These are phyloP conservation scores for Hypoxylon sp. DNA, from an alignment of 2,329 filamentous ascomycete genomes.

Conservation along the genomic window DNA sequence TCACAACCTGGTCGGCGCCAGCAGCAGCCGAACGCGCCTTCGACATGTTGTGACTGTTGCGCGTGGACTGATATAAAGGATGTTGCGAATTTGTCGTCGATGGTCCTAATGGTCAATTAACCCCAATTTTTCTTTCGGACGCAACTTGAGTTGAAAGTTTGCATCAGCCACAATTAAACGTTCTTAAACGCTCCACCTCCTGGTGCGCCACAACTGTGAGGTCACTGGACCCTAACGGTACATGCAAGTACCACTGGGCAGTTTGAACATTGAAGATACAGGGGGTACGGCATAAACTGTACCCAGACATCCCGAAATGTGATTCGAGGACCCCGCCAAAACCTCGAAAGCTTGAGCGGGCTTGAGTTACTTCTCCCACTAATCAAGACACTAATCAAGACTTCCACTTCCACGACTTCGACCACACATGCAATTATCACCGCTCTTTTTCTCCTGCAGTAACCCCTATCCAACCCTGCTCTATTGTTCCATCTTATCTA, in stretches of 20 bases:
- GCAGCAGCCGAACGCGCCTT: constrained; percentile 59
- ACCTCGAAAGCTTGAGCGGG: constrained; percentile 37
- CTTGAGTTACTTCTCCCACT: constrained; percentile 37
- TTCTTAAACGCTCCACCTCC: not conserved
- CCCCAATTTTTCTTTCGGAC: constrained; percentile 4
- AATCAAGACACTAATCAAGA: constrained; percentile 15
- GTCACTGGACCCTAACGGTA: constrained; percentile 16
- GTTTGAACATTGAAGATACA: too few species aligned
- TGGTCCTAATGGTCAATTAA: constrained; percentile 4
- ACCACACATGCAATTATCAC: constrained; percentile 37
- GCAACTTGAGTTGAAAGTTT: constrained; percentile 13
- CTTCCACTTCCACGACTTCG: constrained; percentile 13
- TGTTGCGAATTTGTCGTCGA: constrained; percentile 16
- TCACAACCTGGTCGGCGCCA: constrained; percentile 81
- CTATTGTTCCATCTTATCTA: constrained; percentile 28
- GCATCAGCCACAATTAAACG: constrained; percentile 25
- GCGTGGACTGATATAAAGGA: constrained; percentile 2
- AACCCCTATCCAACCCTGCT: constrained; percentile 20
- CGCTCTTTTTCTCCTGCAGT: constrained; percentile 34
- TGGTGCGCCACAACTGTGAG: constrained; percentile 21
- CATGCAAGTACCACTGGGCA: not conserved
- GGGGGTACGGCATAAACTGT: constrained; percentile 10
- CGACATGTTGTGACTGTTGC: constrained; percentile 61
- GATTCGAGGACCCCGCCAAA: constrained; percentile 47
- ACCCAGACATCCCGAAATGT: constrained; percentile 18